Evolutionary conservation across 2,329 filamentous ascomycete genomes (phyloP).

Genomic region (Diplodia intermedia): DNA sequence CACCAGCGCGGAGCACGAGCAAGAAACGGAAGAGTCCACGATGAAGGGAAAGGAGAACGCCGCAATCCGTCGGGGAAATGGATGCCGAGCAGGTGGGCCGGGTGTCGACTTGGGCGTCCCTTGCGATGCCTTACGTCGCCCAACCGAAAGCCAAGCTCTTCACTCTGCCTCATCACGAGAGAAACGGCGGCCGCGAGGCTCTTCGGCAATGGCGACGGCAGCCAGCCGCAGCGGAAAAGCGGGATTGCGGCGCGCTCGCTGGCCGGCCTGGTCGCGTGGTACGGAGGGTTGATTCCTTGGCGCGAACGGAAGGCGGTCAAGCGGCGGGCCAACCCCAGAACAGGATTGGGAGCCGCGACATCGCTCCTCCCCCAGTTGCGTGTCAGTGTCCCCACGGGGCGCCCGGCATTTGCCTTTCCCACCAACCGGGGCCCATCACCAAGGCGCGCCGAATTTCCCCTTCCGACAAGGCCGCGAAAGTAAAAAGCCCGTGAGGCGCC

Average conservation of each 20-base stretch:
- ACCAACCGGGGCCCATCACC: not conserved
- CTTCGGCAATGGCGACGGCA: not conserved
- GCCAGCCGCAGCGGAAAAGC: not conserved
- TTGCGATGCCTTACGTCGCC: not conserved
- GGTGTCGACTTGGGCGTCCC: not conserved
- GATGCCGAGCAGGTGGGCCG: constrained; percentile 10
- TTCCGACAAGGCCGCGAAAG: not conserved
- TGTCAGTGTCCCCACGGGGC: constrained; percentile 24
- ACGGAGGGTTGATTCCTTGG: constrained; percentile 5
- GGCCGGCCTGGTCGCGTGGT: not conserved
- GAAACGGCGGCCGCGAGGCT: not conserved
- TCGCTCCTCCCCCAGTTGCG: not conserved
- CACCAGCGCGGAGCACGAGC: not conserved
- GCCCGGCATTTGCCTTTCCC: constrained; percentile 25
- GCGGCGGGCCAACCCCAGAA: constrained; percentile 8
- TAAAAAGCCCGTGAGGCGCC: not conserved
- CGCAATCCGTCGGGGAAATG: constrained; percentile 4
- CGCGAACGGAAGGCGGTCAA: constrained; percentile 3
- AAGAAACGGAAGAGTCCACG: not conserved
- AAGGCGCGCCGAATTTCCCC: constrained; percentile 17
- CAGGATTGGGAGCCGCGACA: constrained; percentile 19
- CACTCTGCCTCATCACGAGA: not conserved
- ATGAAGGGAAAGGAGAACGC: not conserved
- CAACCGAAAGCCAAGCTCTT: not conserved
- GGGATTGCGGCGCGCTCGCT: not conserved